phyloP scores from a whole-genome alignment of 352 stramenopile species.

The Phytophthora pistaciae region DNA sequence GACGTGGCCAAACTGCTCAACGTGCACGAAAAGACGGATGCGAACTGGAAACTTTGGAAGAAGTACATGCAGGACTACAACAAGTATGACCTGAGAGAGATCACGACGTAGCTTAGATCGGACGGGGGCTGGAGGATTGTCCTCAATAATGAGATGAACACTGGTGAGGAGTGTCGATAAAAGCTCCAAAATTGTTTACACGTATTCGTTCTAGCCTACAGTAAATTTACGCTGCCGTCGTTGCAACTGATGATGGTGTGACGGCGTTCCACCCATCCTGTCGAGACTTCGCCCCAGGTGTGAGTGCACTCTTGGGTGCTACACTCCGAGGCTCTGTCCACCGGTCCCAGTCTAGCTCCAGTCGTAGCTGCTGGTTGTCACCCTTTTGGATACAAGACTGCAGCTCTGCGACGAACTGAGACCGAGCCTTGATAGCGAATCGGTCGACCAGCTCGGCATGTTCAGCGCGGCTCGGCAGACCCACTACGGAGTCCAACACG shows the following conservation, averaged over 20 bases:
- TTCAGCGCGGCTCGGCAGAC: not conserved
- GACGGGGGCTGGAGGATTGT: too few relatives aligned
- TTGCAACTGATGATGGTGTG: not conserved
- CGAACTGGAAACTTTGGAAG: not conserved
- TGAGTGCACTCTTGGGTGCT: not conserved
- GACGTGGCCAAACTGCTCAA: not conserved
- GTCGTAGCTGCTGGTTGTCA: not conserved
- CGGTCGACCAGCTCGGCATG: conserved; percentile 2
- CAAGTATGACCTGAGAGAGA: not conserved
- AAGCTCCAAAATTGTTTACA: not conserved
- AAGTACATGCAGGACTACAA: not conserved
- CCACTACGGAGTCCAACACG: conserved; percentile 22
- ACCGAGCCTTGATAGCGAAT: conserved; percentile 16
- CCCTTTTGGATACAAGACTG: not conserved
- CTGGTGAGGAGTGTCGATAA: too few relatives aligned
- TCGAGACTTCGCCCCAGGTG: not conserved
- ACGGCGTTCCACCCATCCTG: conserved; percentile 1
- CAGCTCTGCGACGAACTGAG: conserved; percentile 17
- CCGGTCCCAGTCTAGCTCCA: conserved; percentile 1
- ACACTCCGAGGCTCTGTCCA: not conserved
- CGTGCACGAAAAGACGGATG: not conserved
- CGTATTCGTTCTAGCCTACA: not conserved
- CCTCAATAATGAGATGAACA: too few relatives aligned
- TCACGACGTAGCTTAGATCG: too few relatives aligned
- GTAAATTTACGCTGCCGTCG: not conserved